Base-by-base conservation (phyloP, 345 rosid species). In the Aquilaria malaccensis region DNA sequence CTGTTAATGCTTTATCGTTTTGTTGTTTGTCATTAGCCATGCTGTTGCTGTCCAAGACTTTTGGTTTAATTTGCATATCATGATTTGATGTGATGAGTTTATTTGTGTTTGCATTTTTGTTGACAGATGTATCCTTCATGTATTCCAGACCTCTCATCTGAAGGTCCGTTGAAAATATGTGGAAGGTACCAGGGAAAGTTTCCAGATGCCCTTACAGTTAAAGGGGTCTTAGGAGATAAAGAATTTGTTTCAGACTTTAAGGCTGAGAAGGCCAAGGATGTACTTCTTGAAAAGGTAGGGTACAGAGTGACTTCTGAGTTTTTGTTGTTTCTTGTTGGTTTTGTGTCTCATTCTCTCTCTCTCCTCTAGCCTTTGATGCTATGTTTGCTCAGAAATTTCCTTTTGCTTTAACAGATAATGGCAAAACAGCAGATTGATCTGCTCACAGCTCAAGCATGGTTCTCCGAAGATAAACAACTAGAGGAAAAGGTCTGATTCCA, bases 391-490 rank as follows among this genome's bases (percentile, higher is more conserved):
- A 48, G 31, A 30, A 13, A 60, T 58, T 43, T 54, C 10, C 29
- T 32, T 57, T 51, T 56, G 50, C 51, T 33, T 53, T 37, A 9
- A 59, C 73, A 94, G 99, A 61, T 86, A 30, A 72, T 65, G 66
- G 92, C 92, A 48, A 88, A 82, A 76, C 85, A 83, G 58, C 85
- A 80, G 70, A 86, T 90, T 33, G 92, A 88, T 61, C 55, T 84
- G 65, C 89, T 88, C 56, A 88, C 96, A 65, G 88, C 95, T 59
- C 82, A 83, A 72, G 89, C 96, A 64, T 94, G 99, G 97, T 74
- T 81, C 69, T 78, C 88, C 9, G 87, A 84, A 71, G 79, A 82
- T 69, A 82, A 79, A 67, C 79, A 68, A 63, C 84, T 94, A 4
- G 77, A 74, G 70, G 87, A 86, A 71, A 85, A 86, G 99, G 99